Conservation (phyloP, 768 basidiomycete genomes). For the Phanerodontia chrysosporium region DNA sequence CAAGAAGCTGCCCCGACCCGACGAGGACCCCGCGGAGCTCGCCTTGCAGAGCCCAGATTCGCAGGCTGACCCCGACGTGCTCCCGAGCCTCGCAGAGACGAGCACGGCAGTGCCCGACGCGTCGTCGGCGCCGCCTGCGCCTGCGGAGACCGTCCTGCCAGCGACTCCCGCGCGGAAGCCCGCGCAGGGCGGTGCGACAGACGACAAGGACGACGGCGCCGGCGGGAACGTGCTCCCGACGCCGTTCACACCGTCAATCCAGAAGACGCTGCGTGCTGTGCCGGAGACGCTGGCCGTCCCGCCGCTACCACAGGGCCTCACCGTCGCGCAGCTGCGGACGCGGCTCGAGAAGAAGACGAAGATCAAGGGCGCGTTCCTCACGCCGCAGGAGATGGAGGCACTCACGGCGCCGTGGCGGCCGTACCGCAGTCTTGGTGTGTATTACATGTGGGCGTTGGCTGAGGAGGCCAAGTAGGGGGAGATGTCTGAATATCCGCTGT, state of each 20-base stretch:
- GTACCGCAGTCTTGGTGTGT: constrained; percentile 77
- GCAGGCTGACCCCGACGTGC: not conserved
- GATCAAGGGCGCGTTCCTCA: constrained; percentile 69
- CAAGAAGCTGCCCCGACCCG: constrained; percentile 36
- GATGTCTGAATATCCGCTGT: no score
- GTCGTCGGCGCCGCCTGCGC: constrained; percentile 20
- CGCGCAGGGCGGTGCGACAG: constrained; percentile 15
- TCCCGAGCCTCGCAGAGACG: constrained; percentile 3
- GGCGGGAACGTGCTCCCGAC: constrained; percentile 36
- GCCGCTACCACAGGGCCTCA: constrained; percentile 57
- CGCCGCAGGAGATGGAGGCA: constrained; percentile 77
- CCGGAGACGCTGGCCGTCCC: constrained; percentile 23
- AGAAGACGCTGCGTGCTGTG: constrained; percentile 43
- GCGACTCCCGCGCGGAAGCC: constrained; percentile 2
- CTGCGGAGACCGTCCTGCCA: constrained; percentile 5
- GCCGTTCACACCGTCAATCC: constrained; percentile 67
- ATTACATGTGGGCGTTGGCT: constrained; percentile 85
- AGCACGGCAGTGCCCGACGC: constrained; percentile 1
- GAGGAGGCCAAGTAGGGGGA: constrained; percentile 10
- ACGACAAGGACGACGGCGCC: constrained; percentile 13
- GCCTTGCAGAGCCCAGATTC: no score
- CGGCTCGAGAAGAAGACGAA: constrained; percentile 68
- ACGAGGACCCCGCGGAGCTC: constrained; percentile 11
- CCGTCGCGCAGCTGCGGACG: constrained; percentile 50
- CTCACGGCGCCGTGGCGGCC: constrained; percentile 77